phyloP scores from a whole-genome alignment of 2,329 filamentous ascomycete species.

The Dactylellina parvicollis region DNA sequence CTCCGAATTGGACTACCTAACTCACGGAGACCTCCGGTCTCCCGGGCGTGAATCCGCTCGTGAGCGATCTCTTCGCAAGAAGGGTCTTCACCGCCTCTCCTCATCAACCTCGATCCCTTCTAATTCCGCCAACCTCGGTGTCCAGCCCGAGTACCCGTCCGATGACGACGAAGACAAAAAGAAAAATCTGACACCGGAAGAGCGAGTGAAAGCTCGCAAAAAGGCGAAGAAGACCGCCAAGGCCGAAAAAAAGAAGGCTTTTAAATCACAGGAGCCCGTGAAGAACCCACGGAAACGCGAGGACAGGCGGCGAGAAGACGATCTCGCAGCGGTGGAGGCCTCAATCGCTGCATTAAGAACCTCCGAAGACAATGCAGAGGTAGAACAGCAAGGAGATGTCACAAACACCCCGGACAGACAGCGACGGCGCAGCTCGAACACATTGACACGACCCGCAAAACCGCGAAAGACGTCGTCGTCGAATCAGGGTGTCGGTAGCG shows the following conservation, averaged over 20 bases:
- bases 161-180: conserved; percentile 48
- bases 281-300: conserved; percentile 50
- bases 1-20: conserved; percentile 44
- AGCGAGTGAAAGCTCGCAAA: conserved; percentile 42
- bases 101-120: conserved; percentile 32
- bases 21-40: conserved; percentile 51
- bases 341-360: conserved; percentile 39
- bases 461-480: conserved; percentile 50
- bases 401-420: conserved; percentile 47
- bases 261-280: conserved; percentile 43
- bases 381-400: conserved; percentile 8
- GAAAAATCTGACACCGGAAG: conserved; percentile 37
- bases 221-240: conserved; percentile 51
- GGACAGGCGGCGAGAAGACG: conserved; percentile 46
- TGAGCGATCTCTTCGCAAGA: conserved; percentile 52
- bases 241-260: conserved; percentile 41
- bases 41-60: conserved; percentile 44
- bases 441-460: conserved; percentile 39
- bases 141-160: conserved; percentile 40
- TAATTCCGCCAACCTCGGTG: conserved; percentile 13
- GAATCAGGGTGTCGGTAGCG: conserved; percentile 23
- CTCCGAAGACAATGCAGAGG: conserved; percentile 16
- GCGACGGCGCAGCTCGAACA: conserved; percentile 50
- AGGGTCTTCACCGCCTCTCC: conserved; percentile 31
- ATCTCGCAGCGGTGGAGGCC: conserved; percentile 43